Evolutionary conservation across 441 rosid genomes (phyloP), one percentile per base, ranked within the genome.

Genomic region (Raphanus hybrid): DNA sequence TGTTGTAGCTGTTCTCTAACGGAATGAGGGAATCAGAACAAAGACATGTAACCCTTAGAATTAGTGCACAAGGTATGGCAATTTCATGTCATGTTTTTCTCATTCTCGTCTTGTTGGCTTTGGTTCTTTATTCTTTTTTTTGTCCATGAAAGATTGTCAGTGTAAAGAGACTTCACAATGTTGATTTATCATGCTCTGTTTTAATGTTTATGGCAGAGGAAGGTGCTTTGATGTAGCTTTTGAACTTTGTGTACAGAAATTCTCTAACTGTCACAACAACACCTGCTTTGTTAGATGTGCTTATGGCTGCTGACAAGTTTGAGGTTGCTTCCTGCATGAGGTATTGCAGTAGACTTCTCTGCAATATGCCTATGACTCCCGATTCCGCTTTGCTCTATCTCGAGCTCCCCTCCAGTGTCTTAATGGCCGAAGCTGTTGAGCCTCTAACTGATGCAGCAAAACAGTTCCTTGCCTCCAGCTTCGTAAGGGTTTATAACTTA

Each of bases 281-380:
- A 54, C 82, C 91, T 59, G 86, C 86, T 54, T 81, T 89, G 68
- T 76, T 89, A 74, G 93, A 89, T 80, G 88, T 89, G 69, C 86
- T 89, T 27, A 89, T 89, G 93, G 91, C 93, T 80, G 93, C 93
- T 55, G 93, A 89, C 77, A 89, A 89, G 78, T 89, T 89, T 41
- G 87, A 89, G 85, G 93, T 89, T 75, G 90, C 88, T n/a, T 87
- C 93, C 50, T 89, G 93, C 84, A 89, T 89, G 93, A 84, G 93
- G 73, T 84, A 86, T 55, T 89, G 93, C 78, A 87, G 91, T 75
- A 83, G 84, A 65, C 80, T 89, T 68, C 79, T 89, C 72, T 83
- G 89, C 39, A 84, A 82, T 37, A 60, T 84, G 83, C 82, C 89
- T 8, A 89, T 89, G 93, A 87, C 88, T n/a, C 85, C 86, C n/a